phyloP scores from a whole-genome alignment of 2,329 filamentous ascomycete species.

The Verticillium zaregamsianum region DNA sequence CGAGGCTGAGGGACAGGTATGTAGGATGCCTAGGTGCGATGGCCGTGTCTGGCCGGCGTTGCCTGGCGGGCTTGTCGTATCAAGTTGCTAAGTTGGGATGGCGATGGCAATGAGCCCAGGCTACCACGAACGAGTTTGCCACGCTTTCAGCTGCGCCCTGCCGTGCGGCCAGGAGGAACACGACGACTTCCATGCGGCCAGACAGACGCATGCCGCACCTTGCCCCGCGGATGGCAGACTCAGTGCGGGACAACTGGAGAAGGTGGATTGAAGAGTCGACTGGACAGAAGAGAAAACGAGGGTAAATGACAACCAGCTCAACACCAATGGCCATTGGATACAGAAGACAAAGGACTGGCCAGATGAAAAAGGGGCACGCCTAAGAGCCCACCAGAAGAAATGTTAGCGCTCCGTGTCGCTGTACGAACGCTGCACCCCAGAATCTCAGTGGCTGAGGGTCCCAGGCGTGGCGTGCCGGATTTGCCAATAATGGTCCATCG shows the following conservation, averaged over 20 bases:
- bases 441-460: neutral
- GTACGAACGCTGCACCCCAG: neutral
- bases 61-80: conserved; percentile 13
- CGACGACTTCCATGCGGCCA: neutral
- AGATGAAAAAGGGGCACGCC: neutral
- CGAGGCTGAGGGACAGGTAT: neutral
- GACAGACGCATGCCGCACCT: no score
- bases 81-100: conserved; percentile 26
- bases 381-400: neutral
- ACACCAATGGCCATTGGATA: neutral
- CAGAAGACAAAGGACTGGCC: neutral
- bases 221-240: neutral
- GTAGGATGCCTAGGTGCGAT: neutral
- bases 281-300: neutral
- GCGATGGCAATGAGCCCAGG: conserved; percentile 21
- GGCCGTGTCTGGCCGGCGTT: neutral
- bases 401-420: neutral
- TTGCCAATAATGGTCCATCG: neutral
- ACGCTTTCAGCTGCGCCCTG: neutral
- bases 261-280: neutral
- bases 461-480: neutral
- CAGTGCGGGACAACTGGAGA: neutral
- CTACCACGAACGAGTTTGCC: neutral
- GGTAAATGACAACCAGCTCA: neutral
- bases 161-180: neutral